Evolutionary conservation across 163 green algal genomes (phyloP).

Genomic region (Prototheca stagnorum): DNA sequence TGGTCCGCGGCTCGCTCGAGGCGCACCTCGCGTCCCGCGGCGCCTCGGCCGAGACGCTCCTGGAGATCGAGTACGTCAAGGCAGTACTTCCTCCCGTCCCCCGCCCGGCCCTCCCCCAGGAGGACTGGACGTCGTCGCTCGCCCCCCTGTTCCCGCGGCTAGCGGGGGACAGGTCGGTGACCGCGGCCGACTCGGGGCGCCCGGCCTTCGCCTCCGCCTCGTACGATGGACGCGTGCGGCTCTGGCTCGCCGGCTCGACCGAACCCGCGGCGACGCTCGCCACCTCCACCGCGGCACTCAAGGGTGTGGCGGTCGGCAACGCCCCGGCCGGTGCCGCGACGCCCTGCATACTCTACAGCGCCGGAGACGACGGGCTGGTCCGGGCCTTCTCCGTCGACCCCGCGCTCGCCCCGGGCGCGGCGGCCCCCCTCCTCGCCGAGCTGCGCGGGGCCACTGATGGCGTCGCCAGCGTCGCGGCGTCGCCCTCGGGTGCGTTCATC

Average conservation of each 20-base stretch:
- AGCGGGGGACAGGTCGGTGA: too few species aligned
- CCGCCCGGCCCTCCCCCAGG: conserved; percentile 38
- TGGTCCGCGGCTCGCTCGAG: conserved; percentile 66
- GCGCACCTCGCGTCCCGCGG: conserved; percentile 45
- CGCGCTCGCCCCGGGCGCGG: too few species aligned
- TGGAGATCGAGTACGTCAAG: conserved; percentile 82
- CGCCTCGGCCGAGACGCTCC: conserved; percentile 47
- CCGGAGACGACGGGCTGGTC: conserved; percentile 46
- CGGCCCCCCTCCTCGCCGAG: conserved; percentile 8
- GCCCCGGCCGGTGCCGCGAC: too few species aligned
- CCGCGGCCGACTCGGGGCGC: too few species aligned
- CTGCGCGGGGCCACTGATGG: conserved; percentile 47
- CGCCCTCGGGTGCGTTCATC: not conserved
- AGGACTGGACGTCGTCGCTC: conserved; percentile 57
- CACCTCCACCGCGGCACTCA: not conserved
- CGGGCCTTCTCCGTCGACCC: conserved; percentile 9
- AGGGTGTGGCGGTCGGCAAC: too few species aligned
- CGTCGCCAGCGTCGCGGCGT: conserved; percentile 19
- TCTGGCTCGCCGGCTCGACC: not conserved
- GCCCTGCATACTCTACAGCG: conserved; percentile 1
- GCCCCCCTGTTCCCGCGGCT: not conserved
- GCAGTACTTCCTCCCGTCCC: conserved; percentile 62
- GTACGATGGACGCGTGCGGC: not conserved
- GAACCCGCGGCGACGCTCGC: not conserved
- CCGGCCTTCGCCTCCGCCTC: not conserved